These are phyloP conservation scores for Paramyrothecium sp. DNA, from an alignment of 2,329 filamentous ascomycete genomes.

Conservation along the genomic window DNA sequence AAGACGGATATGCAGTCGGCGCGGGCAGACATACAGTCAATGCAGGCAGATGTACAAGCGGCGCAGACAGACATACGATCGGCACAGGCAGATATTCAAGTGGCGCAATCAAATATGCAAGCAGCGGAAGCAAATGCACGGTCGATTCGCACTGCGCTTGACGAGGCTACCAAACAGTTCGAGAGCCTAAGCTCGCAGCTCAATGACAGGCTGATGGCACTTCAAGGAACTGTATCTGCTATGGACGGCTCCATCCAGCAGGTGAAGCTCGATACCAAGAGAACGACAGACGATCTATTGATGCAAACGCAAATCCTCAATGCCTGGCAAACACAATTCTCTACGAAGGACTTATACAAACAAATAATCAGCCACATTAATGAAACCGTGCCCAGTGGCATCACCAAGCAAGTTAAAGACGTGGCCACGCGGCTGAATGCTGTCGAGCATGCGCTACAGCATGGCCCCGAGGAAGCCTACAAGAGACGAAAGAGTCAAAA, in stretches of 20 bases:
- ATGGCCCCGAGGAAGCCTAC: conserved; percentile 5
- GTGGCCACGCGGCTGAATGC: conserved; percentile 14
- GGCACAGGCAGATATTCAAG: too few relatives aligned
- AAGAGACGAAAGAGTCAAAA: conserved; percentile 20
- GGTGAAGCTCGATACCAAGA: conserved; percentile 20
- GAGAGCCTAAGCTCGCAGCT: neutral
- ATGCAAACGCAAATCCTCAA: conserved; percentile 39
- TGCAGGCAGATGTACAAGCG: neutral
- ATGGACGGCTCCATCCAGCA: conserved; percentile 6
- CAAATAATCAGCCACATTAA: conserved; percentile 37
- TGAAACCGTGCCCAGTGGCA: conserved; percentile 18
- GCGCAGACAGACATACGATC: too few relatives aligned
- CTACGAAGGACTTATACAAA: conserved; percentile 38
- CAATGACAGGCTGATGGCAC: neutral
- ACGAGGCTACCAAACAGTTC: neutral
- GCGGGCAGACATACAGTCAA: neutral
- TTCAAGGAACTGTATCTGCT: neutral
- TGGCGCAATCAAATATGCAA: too few relatives aligned
- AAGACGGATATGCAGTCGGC: neutral
- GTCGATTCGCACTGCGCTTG: neutral
- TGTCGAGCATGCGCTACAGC: conserved; percentile 14
- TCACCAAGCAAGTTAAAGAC: conserved; percentile 13
- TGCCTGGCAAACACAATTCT: conserved; percentile 48
- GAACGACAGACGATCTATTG: conserved; percentile 29
- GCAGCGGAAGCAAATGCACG: too few relatives aligned